Conservation (phyloP, 169 alveolate genomes). For the Eimeria falciformis region DNA sequence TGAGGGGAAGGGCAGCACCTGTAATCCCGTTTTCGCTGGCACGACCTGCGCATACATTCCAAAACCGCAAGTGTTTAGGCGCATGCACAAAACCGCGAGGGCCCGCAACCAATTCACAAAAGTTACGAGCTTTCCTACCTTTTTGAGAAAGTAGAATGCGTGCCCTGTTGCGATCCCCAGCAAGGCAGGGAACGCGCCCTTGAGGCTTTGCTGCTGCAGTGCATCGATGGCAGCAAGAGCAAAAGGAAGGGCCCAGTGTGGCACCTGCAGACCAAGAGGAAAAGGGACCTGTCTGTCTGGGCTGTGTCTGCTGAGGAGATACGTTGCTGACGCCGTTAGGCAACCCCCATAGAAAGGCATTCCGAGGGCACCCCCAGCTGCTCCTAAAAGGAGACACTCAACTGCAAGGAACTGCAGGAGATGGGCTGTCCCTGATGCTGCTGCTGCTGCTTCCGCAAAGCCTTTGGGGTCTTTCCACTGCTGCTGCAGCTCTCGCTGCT, state of each 20-base stretch:
- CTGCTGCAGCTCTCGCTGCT: slow-evolving; percentile 15
- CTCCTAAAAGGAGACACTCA: slow-evolving; percentile 40
- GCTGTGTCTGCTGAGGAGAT: background rate
- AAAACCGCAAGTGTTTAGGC: slow-evolving; percentile 1
- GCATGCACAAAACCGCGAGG: slow-evolving; percentile 16
- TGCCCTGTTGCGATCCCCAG: slow-evolving; percentile 36
- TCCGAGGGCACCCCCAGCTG: slow-evolving; percentile 1
- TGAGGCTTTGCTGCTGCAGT: slow-evolving; percentile 46
- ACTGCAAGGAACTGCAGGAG: slow-evolving; percentile 33
- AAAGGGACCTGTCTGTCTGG: background rate
- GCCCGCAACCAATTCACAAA: background rate
- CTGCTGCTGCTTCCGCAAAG: slow-evolving; percentile 45
- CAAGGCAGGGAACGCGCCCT: background rate
- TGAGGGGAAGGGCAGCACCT: slow-evolving; percentile 48
- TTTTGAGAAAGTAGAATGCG: slow-evolving; percentile 35
- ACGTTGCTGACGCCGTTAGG: slow-evolving; percentile 24
- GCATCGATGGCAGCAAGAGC: slow-evolving; percentile 15
- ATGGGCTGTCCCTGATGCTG: slow-evolving; percentile 34
- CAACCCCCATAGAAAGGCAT: slow-evolving; percentile 50
- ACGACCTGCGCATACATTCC: background rate
- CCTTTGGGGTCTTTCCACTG: slow-evolving; percentile 4
- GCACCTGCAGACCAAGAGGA: background rate
- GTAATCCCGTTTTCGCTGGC: slow-evolving; percentile 29
- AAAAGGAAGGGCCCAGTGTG: background rate
- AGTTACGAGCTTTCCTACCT: background rate